Evolutionary conservation across 768 basidiomycete species (phyloP).

Genomic region (Leucogyrophana mollusca): DNA sequence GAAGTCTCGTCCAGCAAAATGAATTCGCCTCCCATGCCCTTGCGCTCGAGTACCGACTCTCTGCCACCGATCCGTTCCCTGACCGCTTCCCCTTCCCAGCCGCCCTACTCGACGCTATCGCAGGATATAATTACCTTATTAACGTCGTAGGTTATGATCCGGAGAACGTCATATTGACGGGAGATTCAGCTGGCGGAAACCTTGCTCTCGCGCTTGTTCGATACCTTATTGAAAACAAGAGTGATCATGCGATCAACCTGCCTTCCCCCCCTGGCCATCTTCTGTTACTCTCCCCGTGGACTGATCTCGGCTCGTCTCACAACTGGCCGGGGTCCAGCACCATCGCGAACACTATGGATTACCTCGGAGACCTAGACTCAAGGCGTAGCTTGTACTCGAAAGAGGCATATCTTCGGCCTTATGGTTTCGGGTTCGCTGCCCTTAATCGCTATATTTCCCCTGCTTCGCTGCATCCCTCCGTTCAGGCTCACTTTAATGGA

Average conservation of each 20-base stretch:
- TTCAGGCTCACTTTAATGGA: conserved; percentile 43
- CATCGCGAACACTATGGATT: conserved; percentile 33
- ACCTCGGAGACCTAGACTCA: conserved; percentile 9
- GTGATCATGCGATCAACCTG: conserved; percentile 23
- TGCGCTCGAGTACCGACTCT: conserved; percentile 72
- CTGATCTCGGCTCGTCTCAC: conserved; percentile 44
- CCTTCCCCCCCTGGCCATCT: conserved; percentile 47
- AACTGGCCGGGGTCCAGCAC: conserved; percentile 37
- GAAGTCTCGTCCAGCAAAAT: conserved; percentile 46
- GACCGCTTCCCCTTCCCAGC: conserved; percentile 66
- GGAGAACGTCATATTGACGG: conserved; percentile 59
- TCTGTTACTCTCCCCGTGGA: conserved; percentile 56
- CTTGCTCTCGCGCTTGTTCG: conserved; percentile 62
- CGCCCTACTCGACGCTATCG: conserved; percentile 70
- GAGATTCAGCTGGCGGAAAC: conserved; percentile 81
- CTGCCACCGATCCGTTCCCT: conserved; percentile 40
- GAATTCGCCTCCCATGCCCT: conserved; percentile 48
- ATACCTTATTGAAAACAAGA: conserved; percentile 54
- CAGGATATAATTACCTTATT: conserved; percentile 72
- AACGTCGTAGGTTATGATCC: conserved; percentile 55
- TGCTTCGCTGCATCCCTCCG: conserved; percentile 40
- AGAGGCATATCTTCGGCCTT: conserved; percentile 45
- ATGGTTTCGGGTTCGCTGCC: conserved; percentile 44
- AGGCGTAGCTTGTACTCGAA: conserved; percentile 30
- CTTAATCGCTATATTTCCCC: conserved; percentile 60